phyloP scores from a whole-genome alignment of 2,329 filamentous ascomycete genomes.

The Colletotrichum sp. region DNA sequence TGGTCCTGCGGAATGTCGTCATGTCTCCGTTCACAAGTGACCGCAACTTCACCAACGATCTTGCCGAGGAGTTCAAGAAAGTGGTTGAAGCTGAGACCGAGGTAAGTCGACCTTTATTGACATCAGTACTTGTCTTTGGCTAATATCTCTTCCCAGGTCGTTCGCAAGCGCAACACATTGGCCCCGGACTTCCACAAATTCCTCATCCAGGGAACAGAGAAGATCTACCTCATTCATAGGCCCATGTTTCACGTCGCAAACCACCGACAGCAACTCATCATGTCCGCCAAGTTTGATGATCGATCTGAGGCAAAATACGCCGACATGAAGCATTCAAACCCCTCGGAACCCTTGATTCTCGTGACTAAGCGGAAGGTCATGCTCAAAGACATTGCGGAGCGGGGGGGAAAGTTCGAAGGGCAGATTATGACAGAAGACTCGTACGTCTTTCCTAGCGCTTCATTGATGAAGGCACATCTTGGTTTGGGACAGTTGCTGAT shows the following conservation, averaged over 20 bases:
- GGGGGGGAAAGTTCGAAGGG: conserved; percentile 27
- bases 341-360: conserved; percentile 30
- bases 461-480: neutral
- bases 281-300: conserved; percentile 30
- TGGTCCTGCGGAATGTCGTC: conserved; percentile 51
- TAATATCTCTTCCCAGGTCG: conserved; percentile 20
- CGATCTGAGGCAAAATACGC: conserved; percentile 25
- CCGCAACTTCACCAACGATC: conserved; percentile 39
- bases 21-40: conserved; percentile 51
- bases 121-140: neutral
- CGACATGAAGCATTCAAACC: conserved; percentile 27
- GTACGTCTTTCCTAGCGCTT: conserved; percentile 19
- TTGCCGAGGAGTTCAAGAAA: conserved; percentile 36
- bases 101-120: neutral
- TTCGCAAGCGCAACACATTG: conserved; percentile 38
- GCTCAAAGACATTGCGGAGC: conserved; percentile 25
- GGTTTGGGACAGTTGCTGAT: neutral
- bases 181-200: conserved; percentile 39
- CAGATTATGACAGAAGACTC: conserved; percentile 32
- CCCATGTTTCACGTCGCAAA: conserved; percentile 45
- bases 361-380: conserved; percentile 28
- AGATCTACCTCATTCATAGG: conserved; percentile 37
- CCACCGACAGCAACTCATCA: conserved; percentile 42
- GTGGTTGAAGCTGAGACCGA: conserved; percentile 31
- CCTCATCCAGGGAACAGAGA: conserved; percentile 37